These are phyloP conservation scores for Pyrenochaeta sp. DNA, from an alignment of 2,329 filamentous ascomycete genomes.

Conservation along the genomic window DNA sequence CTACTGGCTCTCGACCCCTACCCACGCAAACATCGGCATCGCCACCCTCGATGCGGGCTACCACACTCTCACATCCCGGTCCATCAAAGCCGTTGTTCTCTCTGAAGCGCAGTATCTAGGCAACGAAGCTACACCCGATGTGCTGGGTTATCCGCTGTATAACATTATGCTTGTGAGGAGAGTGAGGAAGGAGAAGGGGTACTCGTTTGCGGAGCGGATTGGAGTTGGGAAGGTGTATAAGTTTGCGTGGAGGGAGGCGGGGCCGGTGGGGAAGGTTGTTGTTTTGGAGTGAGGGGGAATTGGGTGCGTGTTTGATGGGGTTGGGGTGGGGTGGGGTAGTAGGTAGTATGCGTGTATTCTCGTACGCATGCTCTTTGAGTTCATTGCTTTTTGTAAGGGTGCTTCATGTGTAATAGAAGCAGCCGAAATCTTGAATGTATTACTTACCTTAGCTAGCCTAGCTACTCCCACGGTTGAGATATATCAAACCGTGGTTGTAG, in stretches of 20 bases:
- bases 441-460: too few relatives aligned
- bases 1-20: not conserved
- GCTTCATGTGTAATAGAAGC: too few relatives aligned
- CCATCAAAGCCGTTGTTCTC: not conserved
- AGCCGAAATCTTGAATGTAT: too few relatives aligned
- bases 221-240: slow-evolving; percentile 8
- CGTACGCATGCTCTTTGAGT: too few relatives aligned
- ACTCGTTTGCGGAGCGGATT: not conserved
- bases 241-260: slow-evolving; percentile 4
- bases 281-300: not conserved
- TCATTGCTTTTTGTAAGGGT: too few relatives aligned
- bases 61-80: not conserved
- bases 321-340: too few relatives aligned
- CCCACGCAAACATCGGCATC: not conserved
- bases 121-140: slow-evolving; percentile 4
- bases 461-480: too few relatives aligned
- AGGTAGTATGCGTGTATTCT: too few relatives aligned
- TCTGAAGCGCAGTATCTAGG: slow-evolving; percentile 14
- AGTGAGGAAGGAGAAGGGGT: not conserved
- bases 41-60: not conserved
- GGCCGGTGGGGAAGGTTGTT: not conserved
- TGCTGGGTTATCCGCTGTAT: slow-evolving; percentile 9
- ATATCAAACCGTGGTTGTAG: too few relatives aligned
- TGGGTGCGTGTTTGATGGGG: not conserved
- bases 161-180: slow-evolving; percentile 9